Conservation (phyloP, 495 filamentous ascomycete genomes). For the Annulohypoxylon moriforme region DNA sequence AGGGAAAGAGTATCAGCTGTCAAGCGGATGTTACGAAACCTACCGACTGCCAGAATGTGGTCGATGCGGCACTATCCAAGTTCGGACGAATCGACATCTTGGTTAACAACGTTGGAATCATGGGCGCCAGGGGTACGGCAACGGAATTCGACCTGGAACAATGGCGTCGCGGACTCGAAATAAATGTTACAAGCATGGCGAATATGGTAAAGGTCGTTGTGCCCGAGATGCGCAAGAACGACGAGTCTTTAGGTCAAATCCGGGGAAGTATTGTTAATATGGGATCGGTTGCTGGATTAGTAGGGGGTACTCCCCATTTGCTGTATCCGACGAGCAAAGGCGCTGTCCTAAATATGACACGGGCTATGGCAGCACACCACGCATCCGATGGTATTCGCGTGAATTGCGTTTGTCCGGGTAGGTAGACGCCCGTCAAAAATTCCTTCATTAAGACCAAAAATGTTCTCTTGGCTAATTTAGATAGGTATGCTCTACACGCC, state of each 20-base stretch:
- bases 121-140: constrained; percentile 64
- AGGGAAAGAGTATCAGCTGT: constrained; percentile 53
- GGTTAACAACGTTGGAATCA: constrained; percentile 68
- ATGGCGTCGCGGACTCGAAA: constrained; percentile 64
- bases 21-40: constrained; percentile 62
- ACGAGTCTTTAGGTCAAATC: constrained; percentile 39
- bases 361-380: constrained; percentile 70
- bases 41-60: constrained; percentile 58
- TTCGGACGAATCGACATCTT: constrained; percentile 67
- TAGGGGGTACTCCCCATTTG: constrained; percentile 68
- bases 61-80: constrained; percentile 51
- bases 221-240: constrained; percentile 64
- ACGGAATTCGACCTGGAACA: constrained; percentile 64
- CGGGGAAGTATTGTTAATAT: constrained; percentile 67
- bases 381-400: constrained; percentile 64
- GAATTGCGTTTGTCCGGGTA: constrained; percentile 70
- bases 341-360: constrained; percentile 68
- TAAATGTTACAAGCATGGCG: constrained; percentile 71
- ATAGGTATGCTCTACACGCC: constrained; percentile 67
- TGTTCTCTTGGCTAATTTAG: constrained; percentile 7
- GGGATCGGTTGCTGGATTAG: constrained; percentile 65
- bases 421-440: background rate
- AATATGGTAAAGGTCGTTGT: constrained; percentile 66
- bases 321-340: constrained; percentile 72
- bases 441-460: background rate